Percentiles rank a stretch among this genome's conserved stretches.
Evolutionary conservation across 2,329 filamentous ascomycete species (phyloP).

Genomic region (Mariannaea sp.): DNA sequence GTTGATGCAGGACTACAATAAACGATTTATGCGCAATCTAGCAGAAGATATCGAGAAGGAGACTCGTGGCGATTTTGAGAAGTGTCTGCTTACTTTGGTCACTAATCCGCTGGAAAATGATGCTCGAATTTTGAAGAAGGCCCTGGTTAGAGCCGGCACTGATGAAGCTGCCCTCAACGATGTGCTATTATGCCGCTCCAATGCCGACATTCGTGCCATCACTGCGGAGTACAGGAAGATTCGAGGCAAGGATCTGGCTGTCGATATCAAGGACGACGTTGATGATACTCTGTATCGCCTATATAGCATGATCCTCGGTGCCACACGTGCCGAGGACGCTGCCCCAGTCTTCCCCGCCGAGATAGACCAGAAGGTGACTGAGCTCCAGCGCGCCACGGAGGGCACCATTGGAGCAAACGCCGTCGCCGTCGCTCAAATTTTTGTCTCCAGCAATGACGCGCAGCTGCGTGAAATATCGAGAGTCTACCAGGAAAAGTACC

Average conservation of each 20-base stretch:
- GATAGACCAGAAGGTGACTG: slow-evolving; percentile 42
- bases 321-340: slow-evolving; percentile 37
- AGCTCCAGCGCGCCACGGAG: slow-evolving; percentile 42
- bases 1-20: slow-evolving; percentile 41
- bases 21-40: slow-evolving; percentile 41
- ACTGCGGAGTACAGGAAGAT: slow-evolving; percentile 37
- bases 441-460: slow-evolving; percentile 39
- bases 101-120: slow-evolving; percentile 42
- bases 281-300: slow-evolving; percentile 39
- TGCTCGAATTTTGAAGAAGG: slow-evolving; percentile 38
- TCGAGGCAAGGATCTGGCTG: slow-evolving; percentile 37
- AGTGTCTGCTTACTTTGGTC: slow-evolving; percentile 38
- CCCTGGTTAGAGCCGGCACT: slow-evolving; percentile 39
- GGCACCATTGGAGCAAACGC: slow-evolving; percentile 39
- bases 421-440: slow-evolving; percentile 41
- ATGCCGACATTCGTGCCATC: slow-evolving; percentile 44
- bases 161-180: slow-evolving; percentile 44
- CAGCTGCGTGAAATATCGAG: slow-evolving; percentile 41
- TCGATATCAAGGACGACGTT: slow-evolving; percentile 41
- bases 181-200: slow-evolving; percentile 43
- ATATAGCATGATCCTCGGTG: slow-evolving; percentile 43
- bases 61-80: slow-evolving; percentile 40
- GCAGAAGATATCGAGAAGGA: slow-evolving; percentile 43
- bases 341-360: slow-evolving; percentile 35
- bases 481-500: slow-evolving; percentile 41